Percentiles rank a stretch among this genome's conserved stretches.
Conservation (phyloP, 1,284 basidiomycete species). For the Papiliotrema fonsecae region DNA sequence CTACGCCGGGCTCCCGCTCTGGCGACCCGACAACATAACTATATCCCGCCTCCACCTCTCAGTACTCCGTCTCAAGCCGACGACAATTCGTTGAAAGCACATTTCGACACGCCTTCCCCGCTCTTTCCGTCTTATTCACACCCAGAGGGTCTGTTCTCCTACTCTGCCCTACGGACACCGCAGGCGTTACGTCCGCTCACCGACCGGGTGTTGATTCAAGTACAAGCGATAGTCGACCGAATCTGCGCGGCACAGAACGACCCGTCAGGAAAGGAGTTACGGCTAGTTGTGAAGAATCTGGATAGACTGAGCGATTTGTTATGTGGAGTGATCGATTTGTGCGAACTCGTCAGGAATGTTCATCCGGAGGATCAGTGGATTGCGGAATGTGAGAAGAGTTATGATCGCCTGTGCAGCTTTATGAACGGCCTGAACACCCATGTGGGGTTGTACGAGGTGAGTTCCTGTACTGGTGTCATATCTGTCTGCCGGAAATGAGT, state of each 20-base stretch:
- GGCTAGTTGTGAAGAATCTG: slow-evolving; percentile 84
- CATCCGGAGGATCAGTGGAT: slow-evolving; percentile 85
- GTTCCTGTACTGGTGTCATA: slow-evolving; percentile 11
- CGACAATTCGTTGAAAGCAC: slow-evolving; percentile 17
- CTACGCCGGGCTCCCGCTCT: slow-evolving; percentile 7
- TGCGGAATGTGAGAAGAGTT: slow-evolving; percentile 75
- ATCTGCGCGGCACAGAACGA: slow-evolving; percentile 44
- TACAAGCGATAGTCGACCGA: slow-evolving; percentile 47
- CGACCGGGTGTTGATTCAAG: slow-evolving; percentile 38
- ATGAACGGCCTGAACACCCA: slow-evolving; percentile 98
- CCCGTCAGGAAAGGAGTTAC: slow-evolving; percentile 56
- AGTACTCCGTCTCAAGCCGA: slow-evolving; percentile 6
- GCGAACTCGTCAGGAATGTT: slow-evolving; percentile 86
- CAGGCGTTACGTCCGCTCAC: slow-evolving; percentile 34
- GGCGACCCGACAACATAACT: background rate
- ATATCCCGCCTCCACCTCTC: slow-evolving; percentile 11
- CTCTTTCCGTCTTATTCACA: background rate
- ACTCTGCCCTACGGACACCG: slow-evolving; percentile 35
- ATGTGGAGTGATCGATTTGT: slow-evolving; percentile 93
- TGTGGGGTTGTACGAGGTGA: slow-evolving; percentile 83
- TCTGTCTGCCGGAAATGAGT: background rate
- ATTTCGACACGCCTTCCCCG: slow-evolving; percentile 12
- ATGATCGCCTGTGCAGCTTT: slow-evolving; percentile 88
- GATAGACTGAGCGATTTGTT: slow-evolving; percentile 92
- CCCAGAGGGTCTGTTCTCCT: slow-evolving; percentile 38